phyloP scores from a whole-genome alignment of 768 basidiomycete species.

The Russula lepida region DNA sequence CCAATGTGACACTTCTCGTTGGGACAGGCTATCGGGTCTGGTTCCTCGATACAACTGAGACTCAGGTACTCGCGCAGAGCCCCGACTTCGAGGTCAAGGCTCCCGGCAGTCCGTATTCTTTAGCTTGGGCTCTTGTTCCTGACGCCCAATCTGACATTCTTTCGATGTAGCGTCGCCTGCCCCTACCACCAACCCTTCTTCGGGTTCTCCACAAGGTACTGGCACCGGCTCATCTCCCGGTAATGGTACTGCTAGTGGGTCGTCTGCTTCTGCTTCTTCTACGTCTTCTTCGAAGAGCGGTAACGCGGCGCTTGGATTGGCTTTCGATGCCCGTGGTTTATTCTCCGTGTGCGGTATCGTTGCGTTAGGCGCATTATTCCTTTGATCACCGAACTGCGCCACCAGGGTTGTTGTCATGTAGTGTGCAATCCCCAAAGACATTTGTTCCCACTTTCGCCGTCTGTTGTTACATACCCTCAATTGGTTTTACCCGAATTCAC shows the following conservation, averaged over 20 bases:
- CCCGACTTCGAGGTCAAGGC: constrained; percentile 30
- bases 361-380: constrained; percentile 4
- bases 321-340: neutral
- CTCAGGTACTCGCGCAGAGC: constrained; percentile 29
- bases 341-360: constrained; percentile 4
- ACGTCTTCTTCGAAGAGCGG: neutral
- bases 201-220: neutral
- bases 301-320: neutral
- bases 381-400: neutral
- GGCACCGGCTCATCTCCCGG: neutral
- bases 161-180: constrained; percentile 13
- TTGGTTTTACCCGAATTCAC: neutral
- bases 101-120: constrained; percentile 30
- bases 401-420: neutral
- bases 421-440: neutral
- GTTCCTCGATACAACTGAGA: constrained; percentile 30
- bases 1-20: constrained; percentile 30
- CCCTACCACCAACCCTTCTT: neutral
- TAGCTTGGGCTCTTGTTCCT: neutral
- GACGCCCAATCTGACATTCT: neutral
- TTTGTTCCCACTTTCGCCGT: neutral
- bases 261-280: constrained; percentile 1
- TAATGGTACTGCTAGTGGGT: neutral
- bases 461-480: neutral
- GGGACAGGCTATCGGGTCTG: constrained; percentile 29